Conservation (phyloP, 2,329 filamentous ascomycete species). For the Monilinia fructicola region DNA sequence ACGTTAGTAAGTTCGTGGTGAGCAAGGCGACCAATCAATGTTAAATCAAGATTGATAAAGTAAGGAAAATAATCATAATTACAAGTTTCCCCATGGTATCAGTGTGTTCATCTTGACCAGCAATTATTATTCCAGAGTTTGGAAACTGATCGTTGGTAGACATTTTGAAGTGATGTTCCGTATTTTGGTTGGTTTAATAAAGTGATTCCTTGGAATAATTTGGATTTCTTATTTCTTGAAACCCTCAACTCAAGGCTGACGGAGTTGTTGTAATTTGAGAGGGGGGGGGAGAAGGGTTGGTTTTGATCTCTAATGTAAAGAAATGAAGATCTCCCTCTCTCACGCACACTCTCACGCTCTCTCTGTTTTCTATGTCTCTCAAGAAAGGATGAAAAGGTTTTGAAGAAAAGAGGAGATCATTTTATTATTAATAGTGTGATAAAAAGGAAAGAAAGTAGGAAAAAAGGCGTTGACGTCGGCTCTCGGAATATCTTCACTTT, state of each 20-base stretch:
- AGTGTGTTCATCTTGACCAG: slow-evolving; percentile 45
- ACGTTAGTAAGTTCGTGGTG: slow-evolving; percentile 28
- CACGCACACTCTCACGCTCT: background rate
- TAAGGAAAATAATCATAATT: slow-evolving; percentile 40
- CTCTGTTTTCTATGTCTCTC: background rate
- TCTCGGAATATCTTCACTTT: slow-evolving; percentile 13
- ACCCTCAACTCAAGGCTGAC: slow-evolving; percentile 3
- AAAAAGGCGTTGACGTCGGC: background rate
- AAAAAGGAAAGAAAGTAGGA: background rate
- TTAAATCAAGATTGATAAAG: slow-evolving; percentile 2
- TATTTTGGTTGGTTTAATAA: background rate
- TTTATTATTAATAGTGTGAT: background rate
- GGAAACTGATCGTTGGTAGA: slow-evolving; percentile 35
- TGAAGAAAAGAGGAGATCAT: background rate
- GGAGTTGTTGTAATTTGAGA: background rate
- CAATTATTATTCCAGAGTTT: slow-evolving; percentile 51
- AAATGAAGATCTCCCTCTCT: background rate
- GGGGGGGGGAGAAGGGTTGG: background rate
- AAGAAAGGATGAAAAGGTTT: slow-evolving; percentile 5
- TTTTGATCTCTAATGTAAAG: background rate
- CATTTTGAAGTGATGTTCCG: slow-evolving; percentile 29
- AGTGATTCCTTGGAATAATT: background rate
- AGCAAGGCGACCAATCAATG: slow-evolving; percentile 26
- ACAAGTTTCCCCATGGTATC: slow-evolving; percentile 59
- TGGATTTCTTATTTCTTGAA: background rate